Percentiles rank a stretch among this genome's conserved stretches.
phyloP scores from a whole-genome alignment of 1,284 basidiomycete genomes.

The Marasmius sp. region DNA sequence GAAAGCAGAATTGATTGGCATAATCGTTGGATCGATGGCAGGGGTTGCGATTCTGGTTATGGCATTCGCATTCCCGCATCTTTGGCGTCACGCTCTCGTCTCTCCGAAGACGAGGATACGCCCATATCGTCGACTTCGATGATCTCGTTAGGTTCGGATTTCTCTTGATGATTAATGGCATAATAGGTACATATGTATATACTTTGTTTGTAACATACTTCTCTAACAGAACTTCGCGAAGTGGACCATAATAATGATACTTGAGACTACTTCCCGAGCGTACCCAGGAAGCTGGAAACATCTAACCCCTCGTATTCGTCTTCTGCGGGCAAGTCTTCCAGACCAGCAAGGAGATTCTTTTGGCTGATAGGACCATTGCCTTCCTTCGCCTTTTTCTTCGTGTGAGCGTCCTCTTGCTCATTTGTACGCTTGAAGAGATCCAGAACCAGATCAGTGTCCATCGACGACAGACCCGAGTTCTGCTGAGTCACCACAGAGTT shows the following conservation, averaged over 20 bases:
- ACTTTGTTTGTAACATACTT: slow-evolving; percentile 7
- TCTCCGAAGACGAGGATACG: not conserved
- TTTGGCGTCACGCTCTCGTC: slow-evolving; percentile 1
- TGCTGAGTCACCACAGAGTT: slow-evolving; percentile 97
- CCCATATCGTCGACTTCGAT: not conserved
- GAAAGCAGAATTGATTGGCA: not conserved
- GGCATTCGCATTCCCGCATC: slow-evolving; percentile 3
- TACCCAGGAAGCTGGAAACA: slow-evolving; percentile 82
- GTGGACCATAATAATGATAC: slow-evolving; percentile 24
- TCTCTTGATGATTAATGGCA: slow-evolving; percentile 2
- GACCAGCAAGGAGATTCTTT: slow-evolving; percentile 80
- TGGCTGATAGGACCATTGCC: slow-evolving; percentile 54
- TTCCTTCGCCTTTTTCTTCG: slow-evolving; percentile 60
- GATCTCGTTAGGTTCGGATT: not conserved
- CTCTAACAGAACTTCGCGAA: slow-evolving; percentile 1
- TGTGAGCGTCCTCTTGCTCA: slow-evolving; percentile 65
- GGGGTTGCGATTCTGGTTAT: not conserved
- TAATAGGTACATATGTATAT: slow-evolving; percentile 11
- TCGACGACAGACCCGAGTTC: slow-evolving; percentile 89
- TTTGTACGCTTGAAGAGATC: slow-evolving; percentile 90
- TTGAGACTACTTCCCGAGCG: slow-evolving; percentile 47
- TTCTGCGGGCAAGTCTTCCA: slow-evolving; percentile 88
- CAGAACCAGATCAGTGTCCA: slow-evolving; percentile 97
- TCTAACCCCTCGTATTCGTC: slow-evolving; percentile 89
- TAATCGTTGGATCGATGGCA: not conserved